phyloP scores from a whole-genome alignment of 345 rosid genomes.

The Euphorbia pulcherrima region DNA sequence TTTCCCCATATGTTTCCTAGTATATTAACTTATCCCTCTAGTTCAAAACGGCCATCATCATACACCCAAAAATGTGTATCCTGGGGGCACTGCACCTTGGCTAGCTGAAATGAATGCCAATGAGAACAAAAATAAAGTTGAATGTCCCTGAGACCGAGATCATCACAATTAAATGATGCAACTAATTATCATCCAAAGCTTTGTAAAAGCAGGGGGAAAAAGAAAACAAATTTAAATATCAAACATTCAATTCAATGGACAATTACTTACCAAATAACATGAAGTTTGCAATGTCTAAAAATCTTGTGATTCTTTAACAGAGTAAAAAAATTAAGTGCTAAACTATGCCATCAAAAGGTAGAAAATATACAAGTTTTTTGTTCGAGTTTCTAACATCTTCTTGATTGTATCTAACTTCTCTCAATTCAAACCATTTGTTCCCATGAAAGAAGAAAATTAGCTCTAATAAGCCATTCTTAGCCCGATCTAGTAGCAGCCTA shows the following conservation, averaged over 20 bases:
- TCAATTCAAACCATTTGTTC: neutral
- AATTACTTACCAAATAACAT: neutral
- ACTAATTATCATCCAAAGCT: conserved; percentile 1
- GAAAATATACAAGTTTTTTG: neutral
- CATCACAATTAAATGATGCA: conserved; percentile 2
- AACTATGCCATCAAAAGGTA: neutral
- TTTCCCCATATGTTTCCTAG: conserved; percentile 90
- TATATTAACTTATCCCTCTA: conserved; percentile 91
- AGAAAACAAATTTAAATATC: neutral
- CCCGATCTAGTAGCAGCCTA: too few species aligned
- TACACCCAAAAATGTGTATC: conserved; percentile 93
- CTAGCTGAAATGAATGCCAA: conserved; percentile 52
- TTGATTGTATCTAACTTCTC: neutral
- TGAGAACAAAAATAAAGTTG: too few species aligned
- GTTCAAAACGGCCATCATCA: conserved; percentile 90
- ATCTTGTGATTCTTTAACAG: neutral
- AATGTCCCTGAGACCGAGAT: neutral
- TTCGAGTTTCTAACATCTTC: neutral
- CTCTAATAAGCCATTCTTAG: neutral
- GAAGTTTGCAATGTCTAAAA: neutral
- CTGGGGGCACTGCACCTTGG: conserved; percentile 74
- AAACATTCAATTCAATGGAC: too few species aligned
- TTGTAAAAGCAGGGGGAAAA: neutral
- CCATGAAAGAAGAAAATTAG: neutral
- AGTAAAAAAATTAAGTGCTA: neutral